These are phyloP conservation scores for Skeletonema grethae DNA, from an alignment of 108 stramenopile genomes.

Conservation along the genomic window DNA sequence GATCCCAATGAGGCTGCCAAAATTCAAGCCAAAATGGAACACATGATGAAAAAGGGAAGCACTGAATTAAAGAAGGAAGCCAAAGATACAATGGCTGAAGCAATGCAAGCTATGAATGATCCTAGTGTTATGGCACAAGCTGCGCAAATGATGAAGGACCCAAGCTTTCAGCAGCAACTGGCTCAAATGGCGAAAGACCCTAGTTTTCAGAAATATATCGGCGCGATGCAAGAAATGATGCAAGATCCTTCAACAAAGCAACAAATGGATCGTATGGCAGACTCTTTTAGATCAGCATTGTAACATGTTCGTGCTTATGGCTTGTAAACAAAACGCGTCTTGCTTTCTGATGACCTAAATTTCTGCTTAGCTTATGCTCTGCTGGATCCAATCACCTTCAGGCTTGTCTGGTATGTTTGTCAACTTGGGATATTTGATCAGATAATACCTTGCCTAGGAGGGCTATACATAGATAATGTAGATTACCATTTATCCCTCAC, in stretches of 20 bases:
- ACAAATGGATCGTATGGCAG: constrained; percentile 70
- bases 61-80: constrained; percentile 63
- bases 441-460: neutral
- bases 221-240: constrained; percentile 87
- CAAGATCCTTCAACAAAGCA: constrained; percentile 79
- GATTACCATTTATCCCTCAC: constrained; percentile 3
- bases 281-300: constrained; percentile 58
- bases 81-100: constrained; percentile 67
- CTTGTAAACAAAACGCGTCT: neutral
- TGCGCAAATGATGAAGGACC: constrained; percentile 84
- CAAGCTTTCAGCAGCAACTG: constrained; percentile 74
- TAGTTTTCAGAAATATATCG: constrained; percentile 74
- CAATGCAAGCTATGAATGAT: constrained; percentile 83
- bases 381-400: neutral
- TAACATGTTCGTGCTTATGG: constrained; percentile 24
- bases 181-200: constrained; percentile 85
- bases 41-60: constrained; percentile 84
- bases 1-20: constrained; percentile 86
- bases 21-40: constrained; percentile 86
- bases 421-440: constrained; percentile 4
- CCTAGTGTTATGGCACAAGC: constrained; percentile 82
- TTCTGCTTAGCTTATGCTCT: neutral
- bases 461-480: constrained; percentile 6
- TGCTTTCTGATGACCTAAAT: neutral
- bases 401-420: neutral